phyloP scores from a whole-genome alignment of 2,329 filamentous ascomycete genomes.

The Arthrobotrys pseudoclavata region DNA sequence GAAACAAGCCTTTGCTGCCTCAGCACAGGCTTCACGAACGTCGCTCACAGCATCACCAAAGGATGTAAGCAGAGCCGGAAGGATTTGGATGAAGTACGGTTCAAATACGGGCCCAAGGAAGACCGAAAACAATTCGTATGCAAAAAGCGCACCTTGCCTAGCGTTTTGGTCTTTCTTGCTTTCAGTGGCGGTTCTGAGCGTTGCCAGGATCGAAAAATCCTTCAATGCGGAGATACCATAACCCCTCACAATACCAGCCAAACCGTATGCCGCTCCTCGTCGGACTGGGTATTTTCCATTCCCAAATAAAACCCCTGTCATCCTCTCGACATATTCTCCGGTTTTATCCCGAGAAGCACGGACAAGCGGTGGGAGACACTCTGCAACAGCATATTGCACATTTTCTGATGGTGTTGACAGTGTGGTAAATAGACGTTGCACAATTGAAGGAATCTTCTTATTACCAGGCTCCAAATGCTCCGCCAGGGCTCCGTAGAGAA shows the following conservation, averaged over 20 bases:
- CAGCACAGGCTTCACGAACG: conserved; percentile 91
- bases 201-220: conserved; percentile 87
- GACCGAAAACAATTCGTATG: conserved; percentile 88
- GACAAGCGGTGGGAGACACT: conserved; percentile 92
- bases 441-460: conserved; percentile 85
- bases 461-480: conserved; percentile 89
- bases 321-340: conserved; percentile 81
- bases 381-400: conserved; percentile 95
- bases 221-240: conserved; percentile 84
- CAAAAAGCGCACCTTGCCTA: conserved; percentile 87
- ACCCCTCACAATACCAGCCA: conserved; percentile 91
- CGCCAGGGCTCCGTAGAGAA: conserved; percentile 94
- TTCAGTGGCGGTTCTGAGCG: conserved; percentile 84
- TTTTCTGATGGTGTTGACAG: conserved; percentile 95
- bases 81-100: conserved; percentile 94
- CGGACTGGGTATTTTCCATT: conserved; percentile 93
- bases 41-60: conserved; percentile 91
- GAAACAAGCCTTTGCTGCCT: conserved; percentile 94
- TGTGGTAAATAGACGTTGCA: conserved; percentile 86
- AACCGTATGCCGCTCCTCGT: conserved; percentile 92
- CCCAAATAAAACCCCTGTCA: conserved; percentile 84
- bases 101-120: conserved; percentile 92
- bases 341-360: conserved; percentile 82
- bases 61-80: conserved; percentile 87
- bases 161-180: conserved; percentile 94